A percentile compares a stretch with the other conserved stretches of the same genome.
Conservation (phyloP, 2,329 filamentous ascomycete genomes). For the Pseudogymnoascus sp. region DNA sequence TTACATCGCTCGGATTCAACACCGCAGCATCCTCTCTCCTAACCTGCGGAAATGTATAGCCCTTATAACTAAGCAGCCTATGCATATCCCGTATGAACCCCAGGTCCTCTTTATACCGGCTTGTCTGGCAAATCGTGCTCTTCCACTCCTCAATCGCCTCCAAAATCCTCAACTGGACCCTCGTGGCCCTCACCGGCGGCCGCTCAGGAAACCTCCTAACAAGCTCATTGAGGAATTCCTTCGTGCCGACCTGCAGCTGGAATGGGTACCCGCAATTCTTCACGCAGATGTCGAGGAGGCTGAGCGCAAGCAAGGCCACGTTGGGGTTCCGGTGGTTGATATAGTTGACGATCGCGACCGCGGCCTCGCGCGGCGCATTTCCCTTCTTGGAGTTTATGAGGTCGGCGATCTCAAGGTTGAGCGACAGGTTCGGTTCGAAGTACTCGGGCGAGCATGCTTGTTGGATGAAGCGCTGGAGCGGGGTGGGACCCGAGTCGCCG, state of each 20-base stretch:
- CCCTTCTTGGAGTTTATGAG: slow-evolving; percentile 97
- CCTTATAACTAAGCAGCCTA: slow-evolving; percentile 88
- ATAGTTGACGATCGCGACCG: slow-evolving; percentile 83
- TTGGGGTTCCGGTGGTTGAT: slow-evolving; percentile 97
- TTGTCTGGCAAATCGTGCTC: slow-evolving; percentile 95
- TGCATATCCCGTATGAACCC: slow-evolving; percentile 98
- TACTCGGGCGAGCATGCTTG: slow-evolving; percentile 96
- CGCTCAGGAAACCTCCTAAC: slow-evolving; percentile 92
- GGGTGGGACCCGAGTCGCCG: slow-evolving; percentile 69
- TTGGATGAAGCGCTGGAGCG: slow-evolving; percentile 90
- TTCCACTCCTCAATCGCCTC: slow-evolving; percentile 98
- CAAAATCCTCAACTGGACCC: slow-evolving; percentile 86
- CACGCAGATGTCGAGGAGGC: slow-evolving; percentile 94
- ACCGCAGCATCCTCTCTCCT: slow-evolving; percentile 91
- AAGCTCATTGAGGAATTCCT: slow-evolving; percentile 97
- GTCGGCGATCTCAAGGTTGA: slow-evolving; percentile 94
- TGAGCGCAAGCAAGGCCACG: slow-evolving; percentile 80
- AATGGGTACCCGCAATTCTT: slow-evolving; percentile 99
- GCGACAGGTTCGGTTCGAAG: slow-evolving; percentile 92
- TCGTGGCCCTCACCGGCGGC: slow-evolving; percentile 74
- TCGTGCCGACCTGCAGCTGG: slow-evolving; percentile 95
- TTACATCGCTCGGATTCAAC: slow-evolving; percentile 89
- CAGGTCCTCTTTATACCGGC: slow-evolving; percentile 91
- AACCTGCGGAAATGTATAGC: slow-evolving; percentile 90
- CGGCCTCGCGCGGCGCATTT: slow-evolving; percentile 87